Percentiles rank a stretch among this genome's conserved stretches.
phyloP scores from a whole-genome alignment of 2,329 filamentous ascomycete species.

The Fusarium penzigii region DNA sequence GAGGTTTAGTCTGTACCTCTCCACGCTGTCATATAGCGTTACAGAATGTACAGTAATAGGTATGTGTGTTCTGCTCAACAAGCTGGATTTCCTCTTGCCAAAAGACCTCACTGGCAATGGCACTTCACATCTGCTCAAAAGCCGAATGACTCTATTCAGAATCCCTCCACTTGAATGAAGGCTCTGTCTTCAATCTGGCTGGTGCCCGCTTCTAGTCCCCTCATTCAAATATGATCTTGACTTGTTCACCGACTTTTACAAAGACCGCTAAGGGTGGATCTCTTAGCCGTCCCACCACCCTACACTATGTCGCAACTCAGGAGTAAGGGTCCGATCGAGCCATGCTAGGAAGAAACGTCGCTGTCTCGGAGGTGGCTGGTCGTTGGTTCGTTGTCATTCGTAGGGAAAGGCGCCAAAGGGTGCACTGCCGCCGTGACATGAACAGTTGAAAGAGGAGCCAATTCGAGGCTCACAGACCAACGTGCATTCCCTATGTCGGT shows the following conservation, averaged over 20 bases:
- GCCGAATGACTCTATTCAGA: conserved; percentile 7
- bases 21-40: neutral
- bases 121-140: conserved; percentile 7
- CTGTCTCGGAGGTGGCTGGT: conserved; percentile 11
- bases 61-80: neutral
- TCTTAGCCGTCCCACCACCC: conserved; percentile 24
- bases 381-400: conserved; percentile 20
- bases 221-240: conserved; percentile 16
- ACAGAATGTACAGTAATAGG: no score
- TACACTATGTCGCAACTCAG: conserved; percentile 20
- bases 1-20: neutral
- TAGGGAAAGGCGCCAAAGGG: conserved; percentile 2
- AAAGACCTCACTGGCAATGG: conserved; percentile 11
- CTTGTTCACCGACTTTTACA: conserved; percentile 36
- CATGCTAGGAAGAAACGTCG: conserved; percentile 12
- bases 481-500: neutral
- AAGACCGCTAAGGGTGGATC: conserved; percentile 25
- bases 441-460: neutral
- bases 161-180: conserved; percentile 19
- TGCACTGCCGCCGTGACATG: conserved; percentile 8
- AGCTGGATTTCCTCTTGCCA: neutral
- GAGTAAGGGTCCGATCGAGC: conserved; percentile 30
- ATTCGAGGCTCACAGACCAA: neutral
- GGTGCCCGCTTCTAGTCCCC: conserved; percentile 24
- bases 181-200: conserved; percentile 17